Base-by-base conservation (phyloP, 176 grass and related monocot genomes). In the Rhynchospora breviuscula region DNA sequence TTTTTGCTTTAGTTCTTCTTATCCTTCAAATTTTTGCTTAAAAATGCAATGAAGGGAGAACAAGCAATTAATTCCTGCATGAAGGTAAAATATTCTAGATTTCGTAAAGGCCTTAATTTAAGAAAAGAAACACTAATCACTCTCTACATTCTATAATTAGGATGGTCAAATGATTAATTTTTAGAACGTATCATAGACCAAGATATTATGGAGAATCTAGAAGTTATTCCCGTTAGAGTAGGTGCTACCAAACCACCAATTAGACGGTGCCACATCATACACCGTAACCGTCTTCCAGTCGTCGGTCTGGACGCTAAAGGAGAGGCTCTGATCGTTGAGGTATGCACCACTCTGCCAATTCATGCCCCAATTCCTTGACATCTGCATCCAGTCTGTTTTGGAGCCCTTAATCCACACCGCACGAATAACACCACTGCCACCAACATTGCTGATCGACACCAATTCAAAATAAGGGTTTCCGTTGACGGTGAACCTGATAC, bases 321-420 rank as follows among this genome's bases (percentile, higher is more conserved):
- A 90, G 12, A 92, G 83, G 0, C 71, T 84, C 85, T 90, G 88
- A 0, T 79, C 88, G 65, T 51, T 90, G 64, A 90, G 91, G 73
- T 90, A 92, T 0, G 49, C 11, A 0, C 85, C 79, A 0, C 72
- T 87, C 56, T 92, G 91, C 91, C 91, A 92, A 46, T 88, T 87
- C 2, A 88, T 88, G 12, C 91, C 91, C 91, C 91, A 92, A 64
- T 92, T 92, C 3, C 83, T 75, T 18, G 83, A 54, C 91, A 92
- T 92, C n/a, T 45, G 23, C 88, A 90, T 84, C 91, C 91, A 92
- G 21, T 61, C 59, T 6, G 22, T 15, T 17, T 57, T 19, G 12
- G 86, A 79, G 9, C 86, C 63, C 46, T 56, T 89, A 17, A 91
- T 82, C n/a, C 79, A 76, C 84, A 86, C 85, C 19, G 90, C 84